Conservation (phyloP, 306 rosid genomes). For the Sophora flavescens region DNA sequence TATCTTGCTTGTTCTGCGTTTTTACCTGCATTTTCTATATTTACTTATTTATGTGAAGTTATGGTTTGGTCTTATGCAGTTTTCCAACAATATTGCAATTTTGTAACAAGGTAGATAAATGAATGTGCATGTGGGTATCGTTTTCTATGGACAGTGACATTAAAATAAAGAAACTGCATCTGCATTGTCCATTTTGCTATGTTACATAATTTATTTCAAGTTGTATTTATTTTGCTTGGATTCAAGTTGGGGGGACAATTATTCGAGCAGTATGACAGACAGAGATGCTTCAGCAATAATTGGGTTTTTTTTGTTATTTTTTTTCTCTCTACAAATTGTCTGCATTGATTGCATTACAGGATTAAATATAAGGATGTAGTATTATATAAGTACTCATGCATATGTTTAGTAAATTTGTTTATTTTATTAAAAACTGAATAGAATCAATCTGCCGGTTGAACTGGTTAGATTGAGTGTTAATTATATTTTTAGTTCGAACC, state of each 20-base stretch:
- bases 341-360: not conserved
- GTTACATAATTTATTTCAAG: not conserved
- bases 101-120: not conserved
- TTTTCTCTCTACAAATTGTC: not conserved
- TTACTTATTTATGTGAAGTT: not conserved
- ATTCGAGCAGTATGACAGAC: conserved; percentile 33
- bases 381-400: not conserved
- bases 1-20: conserved; percentile 6
- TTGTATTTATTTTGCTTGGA: conserved; percentile 17
- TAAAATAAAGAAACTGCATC: conserved; percentile 34
- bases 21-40: not conserved
- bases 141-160: conserved; percentile 33
- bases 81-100: conserved; percentile 42
- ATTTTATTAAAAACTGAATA: not conserved
- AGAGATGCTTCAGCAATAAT: conserved; percentile 30
- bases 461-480: no score
- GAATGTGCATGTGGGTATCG: conserved; percentile 46
- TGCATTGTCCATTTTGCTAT: conserved; percentile 3
- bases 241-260: conserved; percentile 22
- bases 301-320: not conserved
- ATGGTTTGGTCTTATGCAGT: conserved; percentile 39
- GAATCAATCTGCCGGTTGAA: no score
- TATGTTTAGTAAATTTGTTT: not conserved
- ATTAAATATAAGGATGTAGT: not conserved
- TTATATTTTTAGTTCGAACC: no score